Evolutionary conservation across 371 early-diverging fungal genomes (phyloP).

Genomic region (Neoconidiobolus thromboides): DNA sequence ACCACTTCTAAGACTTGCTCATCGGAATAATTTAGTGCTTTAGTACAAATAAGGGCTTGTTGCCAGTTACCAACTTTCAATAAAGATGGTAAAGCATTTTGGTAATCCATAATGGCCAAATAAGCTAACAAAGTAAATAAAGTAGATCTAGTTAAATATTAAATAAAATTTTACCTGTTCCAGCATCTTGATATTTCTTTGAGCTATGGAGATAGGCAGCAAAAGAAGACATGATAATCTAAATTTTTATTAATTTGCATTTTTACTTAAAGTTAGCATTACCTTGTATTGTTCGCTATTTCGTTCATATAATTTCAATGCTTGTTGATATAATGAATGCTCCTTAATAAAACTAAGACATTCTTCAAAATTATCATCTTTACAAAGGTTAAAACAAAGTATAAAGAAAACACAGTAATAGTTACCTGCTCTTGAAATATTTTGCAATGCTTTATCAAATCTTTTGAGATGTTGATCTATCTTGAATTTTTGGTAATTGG

Average conservation of each 20-base stretch:
- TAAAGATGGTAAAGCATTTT: not conserved
- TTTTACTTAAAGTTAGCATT: not conserved
- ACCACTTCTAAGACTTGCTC: not conserved
- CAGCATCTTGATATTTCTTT: not conserved
- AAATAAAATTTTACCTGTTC: not conserved
- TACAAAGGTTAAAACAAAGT: no score
- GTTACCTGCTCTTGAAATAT: slow-evolving; percentile 41
- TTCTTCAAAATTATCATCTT: slow-evolving; percentile 28
- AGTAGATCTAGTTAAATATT: not conserved
- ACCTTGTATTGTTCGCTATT: slow-evolving; percentile 13
- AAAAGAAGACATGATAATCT: not conserved
- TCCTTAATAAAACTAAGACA: slow-evolving; percentile 34
- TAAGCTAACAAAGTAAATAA: not conserved
- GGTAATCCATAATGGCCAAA: not conserved
- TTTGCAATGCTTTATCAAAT: slow-evolving; percentile 39
- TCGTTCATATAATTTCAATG: slow-evolving; percentile 32
- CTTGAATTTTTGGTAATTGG: slow-evolving; percentile 56
- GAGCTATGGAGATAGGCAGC: not conserved
- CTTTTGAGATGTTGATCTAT: slow-evolving; percentile 76
- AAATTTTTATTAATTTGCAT: not conserved
- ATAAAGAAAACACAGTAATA: not conserved
- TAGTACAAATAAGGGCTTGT: not conserved
- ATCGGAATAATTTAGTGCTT: not conserved
- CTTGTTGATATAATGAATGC: slow-evolving; percentile 40
- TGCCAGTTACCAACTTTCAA: slow-evolving; percentile 2